Percentiles rank a stretch among this genome's conserved stretches.
Conservation (phyloP, 1,139 yeast species). For the Kodamaea anthophila region DNA sequence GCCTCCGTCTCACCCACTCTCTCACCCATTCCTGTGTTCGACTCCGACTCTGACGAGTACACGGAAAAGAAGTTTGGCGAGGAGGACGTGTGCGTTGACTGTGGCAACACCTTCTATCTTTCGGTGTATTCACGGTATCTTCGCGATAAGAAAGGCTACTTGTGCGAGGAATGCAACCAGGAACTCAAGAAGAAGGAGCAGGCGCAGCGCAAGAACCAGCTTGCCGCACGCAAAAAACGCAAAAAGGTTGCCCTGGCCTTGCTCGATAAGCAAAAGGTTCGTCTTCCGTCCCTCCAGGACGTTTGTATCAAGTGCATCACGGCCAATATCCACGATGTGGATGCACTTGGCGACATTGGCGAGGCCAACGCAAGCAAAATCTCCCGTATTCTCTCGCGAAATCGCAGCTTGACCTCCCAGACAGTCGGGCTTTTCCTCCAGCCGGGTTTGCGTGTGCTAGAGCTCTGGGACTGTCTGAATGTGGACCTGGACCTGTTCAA, state of each 20-base stretch:
- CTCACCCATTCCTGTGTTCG: conserved; percentile 9
- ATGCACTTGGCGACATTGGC: conserved; percentile 77
- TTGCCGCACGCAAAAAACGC: conserved; percentile 64
- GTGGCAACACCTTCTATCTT: conserved; percentile 51
- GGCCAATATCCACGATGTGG: conserved; percentile 68
- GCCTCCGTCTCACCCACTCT: conserved; percentile 4
- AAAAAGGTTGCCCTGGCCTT: conserved; percentile 80
- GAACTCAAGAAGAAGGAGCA: conserved; percentile 37
- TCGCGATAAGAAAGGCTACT: conserved; percentile 46
- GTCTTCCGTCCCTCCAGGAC: conserved; percentile 72
- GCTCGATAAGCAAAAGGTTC: conserved; percentile 59
- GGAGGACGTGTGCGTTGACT: conserved; percentile 50
- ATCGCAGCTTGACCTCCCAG: conserved; percentile 65
- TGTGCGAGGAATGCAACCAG: conserved; percentile 63
- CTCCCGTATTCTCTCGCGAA: conserved; percentile 69
- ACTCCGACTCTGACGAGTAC: conserved; percentile 23
- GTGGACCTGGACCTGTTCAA: conserved; percentile 60
- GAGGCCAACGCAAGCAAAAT: conserved; percentile 53
- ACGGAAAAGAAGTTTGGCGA: conserved; percentile 40
- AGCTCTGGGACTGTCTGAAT: conserved; percentile 91
- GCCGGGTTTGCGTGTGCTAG: conserved; percentile 48
- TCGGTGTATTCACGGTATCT: conserved; percentile 59
- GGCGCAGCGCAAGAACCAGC: conserved; percentile 43
- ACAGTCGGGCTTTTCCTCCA: conserved; percentile 71
- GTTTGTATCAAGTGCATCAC: conserved; percentile 69